Evolutionary conservation across 108 stramenopile species (phyloP).

Genomic region (Nitzschia sp.): DNA sequence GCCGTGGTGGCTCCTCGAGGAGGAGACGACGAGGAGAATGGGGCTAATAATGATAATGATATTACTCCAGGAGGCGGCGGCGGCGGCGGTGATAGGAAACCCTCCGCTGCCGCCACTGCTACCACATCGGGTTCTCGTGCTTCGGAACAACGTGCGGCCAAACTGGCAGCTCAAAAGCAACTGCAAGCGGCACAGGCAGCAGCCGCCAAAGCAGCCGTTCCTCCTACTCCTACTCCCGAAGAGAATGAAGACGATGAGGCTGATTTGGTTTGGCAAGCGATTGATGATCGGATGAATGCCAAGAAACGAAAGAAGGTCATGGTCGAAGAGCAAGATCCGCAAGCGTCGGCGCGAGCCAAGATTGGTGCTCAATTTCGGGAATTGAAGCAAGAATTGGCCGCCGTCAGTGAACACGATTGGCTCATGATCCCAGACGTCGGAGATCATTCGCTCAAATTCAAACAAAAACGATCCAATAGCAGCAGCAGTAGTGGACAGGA

Average conservation of each 20-base stretch:
- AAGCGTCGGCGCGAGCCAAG: slow-evolving; percentile 33
- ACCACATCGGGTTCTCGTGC: slow-evolving; percentile 13
- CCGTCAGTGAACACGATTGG: slow-evolving; percentile 94
- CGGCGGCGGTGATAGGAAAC: slow-evolving; percentile 2
- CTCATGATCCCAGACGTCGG: slow-evolving; percentile 93
- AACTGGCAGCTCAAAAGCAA: slow-evolving; percentile 47
- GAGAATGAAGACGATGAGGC: slow-evolving; percentile 93
- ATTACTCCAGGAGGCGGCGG: slow-evolving; percentile 24
- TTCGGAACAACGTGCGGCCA: slow-evolving; percentile 36
- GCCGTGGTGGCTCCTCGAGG: slow-evolving; percentile 9
- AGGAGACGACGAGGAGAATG: not conserved
- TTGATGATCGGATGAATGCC: slow-evolving; percentile 94
- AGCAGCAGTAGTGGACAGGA: slow-evolving; percentile 82
- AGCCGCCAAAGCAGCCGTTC: slow-evolving; percentile 83
- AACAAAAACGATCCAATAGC: slow-evolving; percentile 82
- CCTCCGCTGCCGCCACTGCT: not conserved
- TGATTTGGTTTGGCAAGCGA: slow-evolving; percentile 92
- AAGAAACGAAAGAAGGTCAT: slow-evolving; percentile 45
- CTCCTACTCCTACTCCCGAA: not conserved
- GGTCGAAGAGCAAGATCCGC: not conserved
- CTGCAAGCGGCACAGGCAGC: slow-evolving; percentile 65
- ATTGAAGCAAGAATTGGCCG: slow-evolving; percentile 86
- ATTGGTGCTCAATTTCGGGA: slow-evolving; percentile 97
- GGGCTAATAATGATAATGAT: no score
- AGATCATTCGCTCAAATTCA: slow-evolving; percentile 87